Evolutionary conservation across 805 yeast species (phyloP).

Genomic region (Hanseniaspora pseudoguilliermondii): DNA sequence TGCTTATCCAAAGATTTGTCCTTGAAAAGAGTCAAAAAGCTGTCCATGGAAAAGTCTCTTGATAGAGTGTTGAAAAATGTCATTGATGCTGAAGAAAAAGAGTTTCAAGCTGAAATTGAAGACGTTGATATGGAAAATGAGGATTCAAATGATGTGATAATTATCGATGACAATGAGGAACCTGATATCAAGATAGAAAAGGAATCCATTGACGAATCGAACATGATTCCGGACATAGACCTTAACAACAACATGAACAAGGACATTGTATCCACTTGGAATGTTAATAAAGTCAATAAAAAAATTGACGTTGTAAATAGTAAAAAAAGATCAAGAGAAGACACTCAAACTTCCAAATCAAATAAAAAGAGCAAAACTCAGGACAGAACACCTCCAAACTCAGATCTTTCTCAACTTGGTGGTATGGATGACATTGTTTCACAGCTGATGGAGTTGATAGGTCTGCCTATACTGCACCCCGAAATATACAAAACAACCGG

Average conservation of each 20-base stretch:
- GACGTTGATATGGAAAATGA: constrained; percentile 19
- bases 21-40: constrained; percentile 56
- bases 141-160: constrained; percentile 28
- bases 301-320: constrained; percentile 7
- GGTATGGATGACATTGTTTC: constrained; percentile 79
- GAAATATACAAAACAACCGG: constrained; percentile 81
- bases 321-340: constrained; percentile 38
- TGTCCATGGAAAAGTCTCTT: constrained; percentile 48
- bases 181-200: constrained; percentile 16
- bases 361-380: constrained; percentile 35
- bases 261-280: constrained; percentile 63
- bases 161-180: constrained; percentile 3
- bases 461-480: constrained; percentile 85
- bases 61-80: constrained; percentile 45
- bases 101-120: constrained; percentile 29
- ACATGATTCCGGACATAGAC: constrained; percentile 54
- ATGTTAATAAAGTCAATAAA: constrained; percentile 17
- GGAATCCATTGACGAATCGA: constrained; percentile 21
- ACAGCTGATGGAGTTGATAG: constrained; percentile 79
- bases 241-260: constrained; percentile 55
- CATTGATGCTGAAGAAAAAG: constrained; percentile 49
- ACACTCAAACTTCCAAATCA: constrained; percentile 26
- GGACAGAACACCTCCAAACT: constrained; percentile 57
- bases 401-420: constrained; percentile 64
- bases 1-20: constrained; percentile 55